Conservation (phyloP, 164 flowering plant genomes). For the Stephania yunnanensis region DNA sequence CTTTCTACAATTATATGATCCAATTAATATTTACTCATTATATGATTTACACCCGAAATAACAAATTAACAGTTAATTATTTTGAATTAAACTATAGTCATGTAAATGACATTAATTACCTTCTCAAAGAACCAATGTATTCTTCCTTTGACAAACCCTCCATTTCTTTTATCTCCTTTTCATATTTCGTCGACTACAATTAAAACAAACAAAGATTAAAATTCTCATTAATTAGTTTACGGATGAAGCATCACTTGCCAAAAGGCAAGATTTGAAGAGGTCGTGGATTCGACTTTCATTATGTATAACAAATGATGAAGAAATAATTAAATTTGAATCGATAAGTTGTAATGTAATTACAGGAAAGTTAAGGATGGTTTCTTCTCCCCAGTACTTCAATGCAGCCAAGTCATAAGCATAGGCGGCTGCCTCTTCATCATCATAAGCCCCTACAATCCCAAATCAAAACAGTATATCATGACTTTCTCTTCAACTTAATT, state of each 20-base stretch:
- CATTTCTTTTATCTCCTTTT: constrained; percentile 70
- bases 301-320: not conserved
- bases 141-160: constrained; percentile 81
- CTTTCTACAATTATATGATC: constrained; percentile 41
- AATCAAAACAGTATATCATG: not conserved
- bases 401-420: constrained; percentile 96
- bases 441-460: constrained; percentile 66
- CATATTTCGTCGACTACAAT: constrained; percentile 37
- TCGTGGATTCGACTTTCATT: no score
- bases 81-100: not conserved
- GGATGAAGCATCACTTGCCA: no score
- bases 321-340: not conserved
- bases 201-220: not conserved
- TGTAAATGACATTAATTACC: constrained; percentile 37
- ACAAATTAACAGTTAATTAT: not conserved
- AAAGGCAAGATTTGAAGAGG: no score
- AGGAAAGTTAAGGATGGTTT: constrained; percentile 81
- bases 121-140: constrained; percentile 86
- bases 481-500: not conserved
- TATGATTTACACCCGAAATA: not conserved
- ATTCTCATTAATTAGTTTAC: not conserved
- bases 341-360: constrained; percentile 24
- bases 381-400: constrained; percentile 88
- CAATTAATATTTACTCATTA: not conserved
- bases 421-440: constrained; percentile 90